Percentiles rank a stretch among this genome's conserved stretches.
Conservation (phyloP, 75 land plant genomes). For the Pseudotsuga menziesii region DNA sequence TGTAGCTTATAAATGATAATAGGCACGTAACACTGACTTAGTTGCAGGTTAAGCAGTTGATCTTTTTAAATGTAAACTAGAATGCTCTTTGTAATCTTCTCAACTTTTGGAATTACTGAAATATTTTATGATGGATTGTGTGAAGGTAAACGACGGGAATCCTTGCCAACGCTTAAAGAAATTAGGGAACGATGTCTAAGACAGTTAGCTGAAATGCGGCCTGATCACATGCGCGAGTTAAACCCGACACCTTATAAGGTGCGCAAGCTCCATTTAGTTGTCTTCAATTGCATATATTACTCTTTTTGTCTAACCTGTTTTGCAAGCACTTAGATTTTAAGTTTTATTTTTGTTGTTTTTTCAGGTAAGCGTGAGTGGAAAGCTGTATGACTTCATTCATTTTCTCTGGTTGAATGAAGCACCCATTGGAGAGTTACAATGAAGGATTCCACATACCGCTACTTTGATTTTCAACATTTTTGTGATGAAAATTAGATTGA, state of each 20-base stretch:
- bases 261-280: not conserved
- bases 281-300: no score
- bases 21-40: no score
- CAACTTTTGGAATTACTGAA: no score
- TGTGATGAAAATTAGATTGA: no score
- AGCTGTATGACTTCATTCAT: conserved; percentile 94
- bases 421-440: conserved; percentile 92
- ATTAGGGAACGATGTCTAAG: conserved; percentile 57
- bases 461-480: no score
- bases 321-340: not conserved
- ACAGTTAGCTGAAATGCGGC: conserved; percentile 82
- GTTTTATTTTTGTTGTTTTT: not conserved
- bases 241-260: conserved; percentile 99
- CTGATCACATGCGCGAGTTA: conserved; percentile 90
- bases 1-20: no score
- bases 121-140: not conserved
- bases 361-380: conserved; percentile 95
- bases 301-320: not conserved
- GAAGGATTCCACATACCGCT: not conserved
- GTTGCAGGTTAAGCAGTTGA: no score
- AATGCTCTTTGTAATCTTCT: no score
- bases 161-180: conserved; percentile 57
- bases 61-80: no score
- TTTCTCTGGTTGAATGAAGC: conserved; percentile 96
- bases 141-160: conserved; percentile 49